Evolutionary conservation across 441 rosid genomes (phyloP).

Genomic region (Omphalea diandra): DNA sequence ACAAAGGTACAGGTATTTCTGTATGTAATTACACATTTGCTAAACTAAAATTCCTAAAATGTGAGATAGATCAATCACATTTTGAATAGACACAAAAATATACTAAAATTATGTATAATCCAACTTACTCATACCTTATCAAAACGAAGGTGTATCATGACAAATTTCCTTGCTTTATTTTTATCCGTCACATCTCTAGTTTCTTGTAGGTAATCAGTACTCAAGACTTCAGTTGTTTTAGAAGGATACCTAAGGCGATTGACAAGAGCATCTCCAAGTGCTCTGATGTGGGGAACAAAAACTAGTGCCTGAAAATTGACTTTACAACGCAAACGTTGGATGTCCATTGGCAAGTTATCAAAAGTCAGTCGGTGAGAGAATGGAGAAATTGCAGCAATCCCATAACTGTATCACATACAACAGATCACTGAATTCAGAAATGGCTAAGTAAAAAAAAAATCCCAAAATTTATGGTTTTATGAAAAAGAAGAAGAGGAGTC

Average conservation of each 20-base stretch:
- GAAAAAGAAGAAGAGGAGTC: too few relatives aligned
- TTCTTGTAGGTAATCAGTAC: constrained; percentile 40
- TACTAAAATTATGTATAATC: background rate
- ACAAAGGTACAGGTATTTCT: background rate
- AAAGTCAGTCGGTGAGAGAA: constrained; percentile 95
- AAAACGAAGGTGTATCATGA: constrained; percentile 88
- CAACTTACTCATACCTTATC: constrained; percentile 63
- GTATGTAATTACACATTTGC: background rate
- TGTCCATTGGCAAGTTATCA: constrained; percentile 80
- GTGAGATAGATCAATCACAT: background rate
- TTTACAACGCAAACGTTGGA: constrained; percentile 84
- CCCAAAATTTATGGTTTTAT: too few relatives aligned
- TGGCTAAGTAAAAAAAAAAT: too few relatives aligned
- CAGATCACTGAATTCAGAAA: constrained; percentile 18
- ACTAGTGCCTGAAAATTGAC: constrained; percentile 85
- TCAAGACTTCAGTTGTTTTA: constrained; percentile 27
- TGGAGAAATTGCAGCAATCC: constrained; percentile 92
- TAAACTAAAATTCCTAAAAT: constrained; percentile 6
- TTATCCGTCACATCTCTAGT: constrained; percentile 36
- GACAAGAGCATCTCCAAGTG: constrained; percentile 86
- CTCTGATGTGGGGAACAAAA: constrained; percentile 86
- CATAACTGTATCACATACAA: constrained; percentile 52
- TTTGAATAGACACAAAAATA: background rate
- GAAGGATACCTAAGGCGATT: constrained; percentile 64
- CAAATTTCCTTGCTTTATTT: constrained; percentile 61